Conservation (phyloP, 495 filamentous ascomycete genomes). For the Aspergillus indologenus region DNA sequence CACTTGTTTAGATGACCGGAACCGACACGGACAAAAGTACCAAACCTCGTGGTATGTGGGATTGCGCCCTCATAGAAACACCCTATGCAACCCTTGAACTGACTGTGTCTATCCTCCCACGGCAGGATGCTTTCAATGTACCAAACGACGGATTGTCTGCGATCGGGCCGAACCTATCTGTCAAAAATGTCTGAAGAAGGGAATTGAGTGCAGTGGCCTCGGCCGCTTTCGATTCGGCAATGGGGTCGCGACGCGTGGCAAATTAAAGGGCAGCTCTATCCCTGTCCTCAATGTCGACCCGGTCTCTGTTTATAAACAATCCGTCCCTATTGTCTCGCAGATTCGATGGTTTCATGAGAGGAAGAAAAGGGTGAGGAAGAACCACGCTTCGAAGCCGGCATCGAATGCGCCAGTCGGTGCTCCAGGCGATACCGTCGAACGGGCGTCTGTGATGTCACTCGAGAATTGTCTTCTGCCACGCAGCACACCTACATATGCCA, state of each 20-base stretch:
- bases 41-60: background rate
- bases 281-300: constrained; percentile 8
- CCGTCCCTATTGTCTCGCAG: too few relatives aligned
- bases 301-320: background rate
- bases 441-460: background rate
- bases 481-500: background rate
- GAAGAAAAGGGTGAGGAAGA: background rate
- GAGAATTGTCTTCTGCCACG: background rate
- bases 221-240: constrained; percentile 20
- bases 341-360: constrained; percentile 18
- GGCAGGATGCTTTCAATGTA: constrained; percentile 25
- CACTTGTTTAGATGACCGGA: background rate
- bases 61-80: background rate
- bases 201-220: constrained; percentile 23
- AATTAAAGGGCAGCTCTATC: constrained; percentile 19
- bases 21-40: background rate
- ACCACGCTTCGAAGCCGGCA: too few relatives aligned
- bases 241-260: constrained; percentile 18
- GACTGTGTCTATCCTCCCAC: background rate
- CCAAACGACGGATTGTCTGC: constrained; percentile 26
- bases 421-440: background rate
- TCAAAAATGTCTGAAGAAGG: constrained; percentile 25
- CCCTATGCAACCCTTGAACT: background rate
- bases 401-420: background rate
- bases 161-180: constrained; percentile 21